Evolutionary conservation across 345 rosid species (phyloP).

Genomic region (Euphorbia pulcherrima): DNA sequence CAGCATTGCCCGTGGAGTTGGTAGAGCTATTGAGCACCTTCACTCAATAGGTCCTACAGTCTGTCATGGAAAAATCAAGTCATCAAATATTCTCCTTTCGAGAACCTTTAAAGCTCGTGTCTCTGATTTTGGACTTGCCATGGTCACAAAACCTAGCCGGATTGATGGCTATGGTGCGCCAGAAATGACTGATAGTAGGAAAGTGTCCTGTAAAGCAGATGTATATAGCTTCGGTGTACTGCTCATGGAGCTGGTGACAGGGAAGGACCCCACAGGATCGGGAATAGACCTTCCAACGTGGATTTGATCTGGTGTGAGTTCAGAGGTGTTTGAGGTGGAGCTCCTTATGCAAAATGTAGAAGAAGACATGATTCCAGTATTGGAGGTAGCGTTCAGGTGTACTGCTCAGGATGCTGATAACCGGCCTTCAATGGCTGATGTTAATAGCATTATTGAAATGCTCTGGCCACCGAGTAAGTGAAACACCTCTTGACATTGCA

Average conservation of each 20-base stretch:
- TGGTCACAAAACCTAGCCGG: constrained; percentile 29
- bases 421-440: constrained; percentile 41
- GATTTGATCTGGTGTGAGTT: constrained; percentile 43
- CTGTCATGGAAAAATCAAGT: constrained; percentile 50
- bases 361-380: constrained; percentile 43
- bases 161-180: constrained; percentile 46
- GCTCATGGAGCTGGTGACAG: constrained; percentile 39
- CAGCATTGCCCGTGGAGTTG: background rate
- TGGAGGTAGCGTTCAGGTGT: constrained; percentile 42
- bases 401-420: constrained; percentile 42
- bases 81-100: constrained; percentile 46
- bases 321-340: constrained; percentile 43
- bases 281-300: constrained; percentile 50
- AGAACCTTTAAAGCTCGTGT: constrained; percentile 37
- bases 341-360: constrained; percentile 40
- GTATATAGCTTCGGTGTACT: constrained; percentile 47
- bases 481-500: constrained; percentile 3
- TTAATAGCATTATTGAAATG: constrained; percentile 24
- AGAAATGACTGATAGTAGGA: constrained; percentile 38
- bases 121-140: constrained; percentile 43
- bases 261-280: constrained; percentile 42
- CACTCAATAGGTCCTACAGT: constrained; percentile 32
- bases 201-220: constrained; percentile 44
- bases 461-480: constrained; percentile 17
- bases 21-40: constrained; percentile 15